Evolutionary conservation across 2,329 filamentous ascomycete species (phyloP).

Genomic region (Rhynchosporium agropyri): DNA sequence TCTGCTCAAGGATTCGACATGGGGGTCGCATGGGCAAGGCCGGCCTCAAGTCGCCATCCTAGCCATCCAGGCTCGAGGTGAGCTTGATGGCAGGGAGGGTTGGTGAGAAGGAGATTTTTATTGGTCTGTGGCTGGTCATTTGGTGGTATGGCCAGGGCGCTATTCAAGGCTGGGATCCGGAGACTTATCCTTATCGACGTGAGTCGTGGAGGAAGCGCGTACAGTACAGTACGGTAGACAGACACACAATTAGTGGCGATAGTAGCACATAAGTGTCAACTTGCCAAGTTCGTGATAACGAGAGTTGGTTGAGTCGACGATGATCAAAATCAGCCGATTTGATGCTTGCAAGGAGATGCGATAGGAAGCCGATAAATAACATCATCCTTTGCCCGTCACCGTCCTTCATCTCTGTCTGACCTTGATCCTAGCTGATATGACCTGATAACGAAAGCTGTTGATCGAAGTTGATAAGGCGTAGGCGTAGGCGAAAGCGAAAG

Average conservation of each 20-base stretch:
- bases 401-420: background rate
- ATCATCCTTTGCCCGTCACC: background rate
- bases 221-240: no score
- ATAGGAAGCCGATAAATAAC: slow-evolving; percentile 1
- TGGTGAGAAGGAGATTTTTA: background rate
- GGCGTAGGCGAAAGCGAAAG: slow-evolving; percentile 16
- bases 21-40: background rate
- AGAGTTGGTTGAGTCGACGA: background rate
- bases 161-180: slow-evolving; percentile 17
- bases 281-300: background rate
- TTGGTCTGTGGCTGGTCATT: slow-evolving; percentile 18
- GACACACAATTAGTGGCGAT: no score
- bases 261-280: no score
- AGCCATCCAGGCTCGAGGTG: background rate
- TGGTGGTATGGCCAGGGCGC: slow-evolving; percentile 8
- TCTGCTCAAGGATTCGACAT: no score
- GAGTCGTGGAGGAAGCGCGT: background rate
- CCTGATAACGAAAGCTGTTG: no score
- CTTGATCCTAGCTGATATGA: no score
- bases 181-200: slow-evolving; percentile 21
- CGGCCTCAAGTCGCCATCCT: background rate
- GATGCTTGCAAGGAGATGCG: background rate
- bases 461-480: slow-evolving; percentile 8
- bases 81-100: background rate
- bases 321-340: background rate